A percentile compares a stretch with the other conserved stretches of the same genome.
Conservation (phyloP, 2,329 filamentous ascomycete genomes). For the Gnomoniopsis smithogilvyi region DNA sequence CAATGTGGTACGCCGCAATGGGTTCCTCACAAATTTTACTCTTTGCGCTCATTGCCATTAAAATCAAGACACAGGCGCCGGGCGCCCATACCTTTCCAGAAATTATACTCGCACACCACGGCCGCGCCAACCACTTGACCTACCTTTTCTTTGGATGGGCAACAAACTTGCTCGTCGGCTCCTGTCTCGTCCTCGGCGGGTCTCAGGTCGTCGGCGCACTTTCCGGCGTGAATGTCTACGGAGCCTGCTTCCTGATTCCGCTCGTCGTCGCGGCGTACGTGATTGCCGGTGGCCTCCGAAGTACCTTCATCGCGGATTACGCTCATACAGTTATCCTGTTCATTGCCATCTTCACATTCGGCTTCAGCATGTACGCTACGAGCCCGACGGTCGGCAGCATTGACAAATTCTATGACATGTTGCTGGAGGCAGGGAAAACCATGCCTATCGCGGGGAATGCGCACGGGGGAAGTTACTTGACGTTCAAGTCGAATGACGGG, state of each 20-base stretch:
- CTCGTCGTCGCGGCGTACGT: conserved; percentile 36
- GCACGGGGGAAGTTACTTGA: conserved; percentile 33
- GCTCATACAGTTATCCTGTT: conserved; percentile 38
- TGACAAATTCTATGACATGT: conserved; percentile 33
- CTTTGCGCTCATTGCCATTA: conserved; percentile 38
- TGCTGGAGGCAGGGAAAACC: conserved; percentile 27
- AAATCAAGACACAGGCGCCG: conserved; percentile 37
- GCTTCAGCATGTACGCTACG: conserved; percentile 32
- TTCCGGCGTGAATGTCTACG: conserved; percentile 39
- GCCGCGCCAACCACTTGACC: conserved; percentile 32
- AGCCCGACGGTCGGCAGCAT: conserved; percentile 29
- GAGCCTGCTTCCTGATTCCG: conserved; percentile 36
- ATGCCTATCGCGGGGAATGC: conserved; percentile 31
- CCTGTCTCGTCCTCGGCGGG: conserved; percentile 35
- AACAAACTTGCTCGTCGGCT: conserved; percentile 38
- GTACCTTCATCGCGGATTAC: conserved; percentile 40
- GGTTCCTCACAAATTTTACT: conserved; percentile 38
- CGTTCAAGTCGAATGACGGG: conserved; percentile 32
- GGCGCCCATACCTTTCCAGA: conserved; percentile 40
- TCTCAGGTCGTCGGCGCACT: conserved; percentile 35
- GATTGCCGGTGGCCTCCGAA: conserved; percentile 35
- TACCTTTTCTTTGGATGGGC: conserved; percentile 37
- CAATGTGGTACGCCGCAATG: conserved; percentile 40
- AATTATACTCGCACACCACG: conserved; percentile 36
- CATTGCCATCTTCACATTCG: conserved; percentile 35